A percentile compares a stretch with the other conserved stretches of the same genome.
These are phyloP conservation scores for Rhododendron williamsianum DNA, from an alignment of 148 eudicot genomes.

Conservation along the genomic window DNA sequence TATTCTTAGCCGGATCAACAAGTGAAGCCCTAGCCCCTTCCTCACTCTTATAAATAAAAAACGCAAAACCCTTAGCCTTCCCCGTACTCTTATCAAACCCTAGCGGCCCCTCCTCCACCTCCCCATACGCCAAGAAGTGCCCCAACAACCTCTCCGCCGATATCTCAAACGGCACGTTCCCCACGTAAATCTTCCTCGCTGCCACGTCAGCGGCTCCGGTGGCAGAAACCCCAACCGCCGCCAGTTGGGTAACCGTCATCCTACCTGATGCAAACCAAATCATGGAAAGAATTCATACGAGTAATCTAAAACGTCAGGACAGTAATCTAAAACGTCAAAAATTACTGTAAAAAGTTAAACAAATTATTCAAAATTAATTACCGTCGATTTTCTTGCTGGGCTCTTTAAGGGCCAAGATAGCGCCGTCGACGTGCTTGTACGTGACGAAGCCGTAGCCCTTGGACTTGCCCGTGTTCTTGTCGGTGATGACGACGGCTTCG, in stretches of 20 bases:
- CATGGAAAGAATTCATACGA: neutral
- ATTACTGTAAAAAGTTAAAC: too few species aligned
- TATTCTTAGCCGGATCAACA: conserved; percentile 61
- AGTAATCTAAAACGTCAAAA: too few species aligned
- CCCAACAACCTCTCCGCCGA: conserved; percentile 64
- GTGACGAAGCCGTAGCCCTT: conserved; percentile 90
- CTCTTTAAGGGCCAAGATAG: conserved; percentile 54
- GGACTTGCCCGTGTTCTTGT: conserved; percentile 55
- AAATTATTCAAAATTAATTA: too few species aligned
- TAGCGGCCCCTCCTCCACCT: conserved; percentile 91
- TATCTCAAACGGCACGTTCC: conserved; percentile 75
- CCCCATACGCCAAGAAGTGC: conserved; percentile 61
- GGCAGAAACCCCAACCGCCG: conserved; percentile 36
- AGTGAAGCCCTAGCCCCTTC: conserved; percentile 75
- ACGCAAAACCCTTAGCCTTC: conserved; percentile 77
- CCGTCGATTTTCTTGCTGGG: conserved; percentile 90
- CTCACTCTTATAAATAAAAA: conserved; percentile 80
- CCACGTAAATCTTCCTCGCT: conserved; percentile 78
- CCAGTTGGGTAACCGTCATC: conserved; percentile 76
- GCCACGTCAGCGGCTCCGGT: conserved; percentile 48
- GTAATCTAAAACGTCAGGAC: too few species aligned
- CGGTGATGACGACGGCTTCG: conserved; percentile 73
- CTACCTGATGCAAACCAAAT: conserved; percentile 16
- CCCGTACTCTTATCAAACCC: conserved; percentile 87
- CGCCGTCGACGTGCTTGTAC: conserved; percentile 71